phyloP scores from a whole-genome alignment of 1,284 basidiomycete species.

The Ceratobasidium papillatum region DNA sequence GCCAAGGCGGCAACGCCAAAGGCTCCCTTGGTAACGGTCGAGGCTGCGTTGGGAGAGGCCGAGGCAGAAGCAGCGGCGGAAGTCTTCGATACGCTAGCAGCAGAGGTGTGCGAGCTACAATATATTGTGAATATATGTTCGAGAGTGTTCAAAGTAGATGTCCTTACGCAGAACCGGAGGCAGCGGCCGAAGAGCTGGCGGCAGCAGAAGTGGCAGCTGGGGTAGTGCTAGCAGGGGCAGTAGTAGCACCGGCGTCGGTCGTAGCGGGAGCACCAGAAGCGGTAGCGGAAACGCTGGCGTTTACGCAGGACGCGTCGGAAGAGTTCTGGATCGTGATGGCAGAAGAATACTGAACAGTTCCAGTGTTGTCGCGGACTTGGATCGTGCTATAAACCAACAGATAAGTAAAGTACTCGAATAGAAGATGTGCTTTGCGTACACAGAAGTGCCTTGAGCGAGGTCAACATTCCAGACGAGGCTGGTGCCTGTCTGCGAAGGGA shows the following conservation, averaged over 20 bases:
- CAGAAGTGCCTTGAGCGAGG: conserved; percentile 17
- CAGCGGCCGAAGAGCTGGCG: not conserved
- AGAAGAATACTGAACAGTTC: conserved; percentile 42
- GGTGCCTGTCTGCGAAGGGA: conserved; percentile 32
- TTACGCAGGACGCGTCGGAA: conserved; percentile 33
- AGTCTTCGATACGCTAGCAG: conserved; percentile 5
- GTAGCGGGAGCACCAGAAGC: conserved; percentile 4
- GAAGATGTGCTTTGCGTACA: conserved; percentile 9
- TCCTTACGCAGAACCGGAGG: not conserved
- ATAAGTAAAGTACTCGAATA: not conserved
- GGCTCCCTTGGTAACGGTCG: conserved; percentile 19
- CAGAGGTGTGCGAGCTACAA: conserved; percentile 19
- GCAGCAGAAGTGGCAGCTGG: not conserved
- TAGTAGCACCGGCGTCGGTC: not conserved
- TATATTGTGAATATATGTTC: not conserved
- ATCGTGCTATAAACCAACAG: conserved; percentile 33
- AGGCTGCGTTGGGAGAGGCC: conserved; percentile 21
- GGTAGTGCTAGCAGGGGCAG: not conserved
- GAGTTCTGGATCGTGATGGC: conserved; percentile 40
- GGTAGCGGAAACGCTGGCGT: not conserved
- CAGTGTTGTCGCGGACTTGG: conserved; percentile 43
- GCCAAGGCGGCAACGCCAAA: conserved; percentile 35
- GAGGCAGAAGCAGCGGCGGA: conserved; percentile 8
- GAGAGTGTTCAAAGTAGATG: not conserved
- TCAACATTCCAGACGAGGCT: conserved; percentile 32